A percentile compares a stretch with the other conserved stretches of the same genome.
These are phyloP conservation scores for Cordyceps cicadae DNA, from an alignment of 2,329 filamentous ascomycete species.

Conservation along the genomic window DNA sequence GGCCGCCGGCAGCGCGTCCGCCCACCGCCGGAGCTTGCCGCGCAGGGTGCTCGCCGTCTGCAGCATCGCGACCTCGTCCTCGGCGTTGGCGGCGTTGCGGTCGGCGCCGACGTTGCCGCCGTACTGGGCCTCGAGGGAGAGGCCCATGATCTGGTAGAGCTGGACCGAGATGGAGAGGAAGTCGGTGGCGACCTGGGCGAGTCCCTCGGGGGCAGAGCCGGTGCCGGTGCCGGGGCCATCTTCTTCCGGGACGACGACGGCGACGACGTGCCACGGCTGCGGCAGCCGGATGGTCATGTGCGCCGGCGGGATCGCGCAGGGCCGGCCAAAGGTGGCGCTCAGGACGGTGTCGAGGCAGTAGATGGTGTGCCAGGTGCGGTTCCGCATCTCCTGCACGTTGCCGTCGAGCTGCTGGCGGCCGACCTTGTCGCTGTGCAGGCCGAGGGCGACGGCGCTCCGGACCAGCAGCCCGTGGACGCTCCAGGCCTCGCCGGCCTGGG, in stretches of 20 bases:
- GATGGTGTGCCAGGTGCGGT: conserved; percentile 33
- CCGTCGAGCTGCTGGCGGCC: conserved; percentile 27
- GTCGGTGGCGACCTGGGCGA: background rate
- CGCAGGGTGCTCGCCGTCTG: conserved; percentile 7
- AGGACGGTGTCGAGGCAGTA: conserved; percentile 27
- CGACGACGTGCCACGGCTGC: conserved; percentile 24
- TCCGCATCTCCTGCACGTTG: conserved; percentile 38
- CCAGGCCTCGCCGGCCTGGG: conserved; percentile 46
- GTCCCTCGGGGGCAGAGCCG: background rate
- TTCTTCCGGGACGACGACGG: too few relatives aligned
- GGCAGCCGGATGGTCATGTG: conserved; percentile 29
- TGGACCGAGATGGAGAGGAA: conserved; percentile 8
- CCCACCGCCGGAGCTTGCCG: conserved; percentile 29
- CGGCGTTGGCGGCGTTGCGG: background rate
- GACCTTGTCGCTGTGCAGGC: conserved; percentile 37
- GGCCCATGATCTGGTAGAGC: conserved; percentile 11
- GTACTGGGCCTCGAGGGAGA: conserved; percentile 11
- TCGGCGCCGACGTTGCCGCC: conserved; percentile 5
- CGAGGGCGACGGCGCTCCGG: conserved; percentile 41
- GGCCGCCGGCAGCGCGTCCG: conserved; percentile 22
- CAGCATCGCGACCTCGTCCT: conserved; percentile 9
- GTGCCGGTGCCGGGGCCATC: background rate
- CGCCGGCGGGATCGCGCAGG: conserved; percentile 35
- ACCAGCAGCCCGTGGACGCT: conserved; percentile 44
- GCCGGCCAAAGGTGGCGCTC: conserved; percentile 45